Evolutionary conservation across 306 rosid species (phyloP).

Genomic region (Cucumis cinereus): DNA sequence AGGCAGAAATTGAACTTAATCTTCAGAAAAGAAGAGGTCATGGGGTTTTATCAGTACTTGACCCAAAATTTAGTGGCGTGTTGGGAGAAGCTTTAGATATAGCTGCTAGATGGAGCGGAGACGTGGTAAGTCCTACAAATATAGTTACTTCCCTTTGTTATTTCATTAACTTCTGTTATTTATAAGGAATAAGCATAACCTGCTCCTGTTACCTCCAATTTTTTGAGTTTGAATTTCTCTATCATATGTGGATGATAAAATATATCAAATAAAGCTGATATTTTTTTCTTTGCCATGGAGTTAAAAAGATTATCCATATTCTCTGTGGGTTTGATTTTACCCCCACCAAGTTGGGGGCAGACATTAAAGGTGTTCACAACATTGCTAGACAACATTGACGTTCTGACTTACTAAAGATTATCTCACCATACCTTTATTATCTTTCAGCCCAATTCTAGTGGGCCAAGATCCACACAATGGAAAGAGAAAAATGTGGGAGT

Average conservation of each 20-base stretch:
- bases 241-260: background rate
- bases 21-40: constrained; percentile 92
- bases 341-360: background rate
- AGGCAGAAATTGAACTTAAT: constrained; percentile 89
- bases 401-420: background rate
- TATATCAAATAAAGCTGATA: background rate
- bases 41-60: constrained; percentile 68
- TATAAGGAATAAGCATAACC: background rate
- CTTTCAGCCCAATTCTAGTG: background rate
- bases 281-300: background rate
- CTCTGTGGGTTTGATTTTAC: background rate
- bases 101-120: constrained; percentile 98
- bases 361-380: background rate
- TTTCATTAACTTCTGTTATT: background rate
- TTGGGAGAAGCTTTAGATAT: constrained; percentile 90
- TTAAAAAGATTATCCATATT: background rate
- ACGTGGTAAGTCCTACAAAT: constrained; percentile 63
- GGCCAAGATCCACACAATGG: background rate
- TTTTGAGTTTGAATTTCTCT: background rate
- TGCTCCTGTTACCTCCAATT: background rate
- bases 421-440: background rate
- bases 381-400: background rate
- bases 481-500: background rate
- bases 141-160: constrained; percentile 6
- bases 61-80: constrained; percentile 84